phyloP scores from a whole-genome alignment of 768 basidiomycete species.

The Hortiboletus flavorubellus region DNA sequence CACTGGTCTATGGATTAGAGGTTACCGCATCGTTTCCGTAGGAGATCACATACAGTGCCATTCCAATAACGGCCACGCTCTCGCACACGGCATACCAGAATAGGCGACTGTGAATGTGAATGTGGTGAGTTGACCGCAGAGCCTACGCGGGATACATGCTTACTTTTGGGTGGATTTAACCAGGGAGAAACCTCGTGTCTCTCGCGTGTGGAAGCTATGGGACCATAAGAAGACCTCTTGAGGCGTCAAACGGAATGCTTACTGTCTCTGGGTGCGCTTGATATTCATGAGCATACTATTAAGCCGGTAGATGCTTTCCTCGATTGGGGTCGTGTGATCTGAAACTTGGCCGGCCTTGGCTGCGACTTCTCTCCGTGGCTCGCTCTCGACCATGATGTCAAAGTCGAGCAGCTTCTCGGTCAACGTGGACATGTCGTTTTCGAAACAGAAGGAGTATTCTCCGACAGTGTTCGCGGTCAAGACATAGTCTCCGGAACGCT shows the following conservation, averaged over 20 bases:
- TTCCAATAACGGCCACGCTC: slow-evolving; percentile 70
- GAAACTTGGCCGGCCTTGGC: slow-evolving; percentile 84
- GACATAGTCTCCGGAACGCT: slow-evolving; percentile 96
- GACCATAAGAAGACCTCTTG: slow-evolving; percentile 1
- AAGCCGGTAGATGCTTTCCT: slow-evolving; percentile 93
- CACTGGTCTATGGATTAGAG: slow-evolving; percentile 39
- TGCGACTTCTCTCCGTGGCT: slow-evolving; percentile 86
- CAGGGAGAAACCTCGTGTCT: slow-evolving; percentile 90
- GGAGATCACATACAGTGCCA: slow-evolving; percentile 72
- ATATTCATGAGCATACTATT: slow-evolving; percentile 85
- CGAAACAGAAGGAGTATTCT: slow-evolving; percentile 95
- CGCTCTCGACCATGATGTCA: slow-evolving; percentile 98
- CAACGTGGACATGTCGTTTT: slow-evolving; percentile 94
- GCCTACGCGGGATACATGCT: slow-evolving; percentile 4
- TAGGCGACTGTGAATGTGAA: slow-evolving; percentile 58
- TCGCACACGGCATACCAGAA: slow-evolving; percentile 94
- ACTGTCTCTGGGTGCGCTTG: slow-evolving; percentile 94
- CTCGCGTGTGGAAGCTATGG: slow-evolving; percentile 85
- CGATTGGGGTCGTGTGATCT: slow-evolving; percentile 89
- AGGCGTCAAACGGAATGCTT: slow-evolving; percentile 31
- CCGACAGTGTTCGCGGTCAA: slow-evolving; percentile 90
- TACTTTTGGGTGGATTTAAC: slow-evolving; percentile 90
- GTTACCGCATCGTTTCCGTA: not conserved
- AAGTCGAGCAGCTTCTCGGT: slow-evolving; percentile 94
- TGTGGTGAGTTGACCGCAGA: not conserved